A percentile compares a stretch with the other conserved stretches of the same genome.
Evolutionary conservation across 345 rosid species (phyloP).

Genomic region (Zanthoxylum bungeanum): DNA sequence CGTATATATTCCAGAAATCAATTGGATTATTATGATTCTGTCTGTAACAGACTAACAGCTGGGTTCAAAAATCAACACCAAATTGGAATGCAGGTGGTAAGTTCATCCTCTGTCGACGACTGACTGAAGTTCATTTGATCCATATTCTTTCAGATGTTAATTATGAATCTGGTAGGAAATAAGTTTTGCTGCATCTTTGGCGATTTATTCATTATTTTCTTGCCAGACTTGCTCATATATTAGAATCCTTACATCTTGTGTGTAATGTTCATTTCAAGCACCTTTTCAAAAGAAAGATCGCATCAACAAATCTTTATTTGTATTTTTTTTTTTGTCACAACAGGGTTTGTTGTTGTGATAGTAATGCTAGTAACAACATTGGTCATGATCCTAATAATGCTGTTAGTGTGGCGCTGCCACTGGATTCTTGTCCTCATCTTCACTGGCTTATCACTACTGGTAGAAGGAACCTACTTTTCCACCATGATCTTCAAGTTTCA

Average conservation of each 20-base stretch:
- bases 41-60: slow-evolving; percentile 22
- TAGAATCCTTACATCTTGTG: background rate
- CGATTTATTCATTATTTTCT: background rate
- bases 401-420: slow-evolving; percentile 35
- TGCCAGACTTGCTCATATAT: background rate
- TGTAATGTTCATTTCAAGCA: background rate
- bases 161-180: background rate
- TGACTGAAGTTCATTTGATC: background rate
- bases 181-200: background rate
- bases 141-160: background rate
- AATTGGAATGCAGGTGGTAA: slow-evolving; percentile 31
- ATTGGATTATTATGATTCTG: slow-evolving; percentile 34
- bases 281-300: background rate
- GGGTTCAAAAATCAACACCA: slow-evolving; percentile 30
- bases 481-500: slow-evolving; percentile 33
- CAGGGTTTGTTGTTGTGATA: slow-evolving; percentile 28
- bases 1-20: slow-evolving; percentile 30
- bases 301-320: background rate
- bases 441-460: slow-evolving; percentile 17
- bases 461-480: slow-evolving; percentile 33
- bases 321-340: background rate
- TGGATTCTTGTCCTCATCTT: slow-evolving; percentile 30
- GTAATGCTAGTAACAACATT: slow-evolving; percentile 37
- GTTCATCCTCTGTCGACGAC: background rate
- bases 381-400: slow-evolving; percentile 29